Base-by-base conservation (phyloP, 2,329 filamentous ascomycete species). In the Exophiala sideris region DNA sequence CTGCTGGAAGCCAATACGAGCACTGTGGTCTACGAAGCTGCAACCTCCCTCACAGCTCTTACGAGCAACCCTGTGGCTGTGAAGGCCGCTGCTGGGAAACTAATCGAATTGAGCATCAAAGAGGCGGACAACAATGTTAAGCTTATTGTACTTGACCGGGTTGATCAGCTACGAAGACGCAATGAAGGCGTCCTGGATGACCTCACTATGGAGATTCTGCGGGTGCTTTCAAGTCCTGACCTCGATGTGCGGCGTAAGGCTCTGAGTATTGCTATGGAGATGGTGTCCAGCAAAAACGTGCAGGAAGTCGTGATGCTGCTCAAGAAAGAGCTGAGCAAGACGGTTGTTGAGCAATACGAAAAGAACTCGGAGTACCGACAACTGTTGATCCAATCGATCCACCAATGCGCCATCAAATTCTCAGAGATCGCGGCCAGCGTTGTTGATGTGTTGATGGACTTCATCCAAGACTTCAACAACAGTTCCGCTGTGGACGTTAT, bases 61-160 rank as follows among this genome's bases (percentile, higher is more conserved):
- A 99, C 94, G 16, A 95, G 84, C 72, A 99, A 99, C 74, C 92
- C 94, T 1, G 94, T 99, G 10, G 94, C 94, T 14, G 92, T 99
- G 56, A 99, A 97, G 76, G 94, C 94, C 21, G 94, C 94, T 8
- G 94, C 94, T 11, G 83, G 84, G 64, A 99, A 99, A 69, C 94
- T 99, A 70, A 96, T 97, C 61, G 94, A 99, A 72, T 79, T 99
- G 7, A 91, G 88, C 69, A 96, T 99, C 70, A 96, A 95, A 75
- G 94, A 97, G 73, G 87, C 94, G 0, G 94, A 99, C 71, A 99
- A 99, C 78, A 99, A 99, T 68, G 94, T 99, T 61, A 99, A 99
- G 76, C 85, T 99, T 42, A 99, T 99, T 64, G 94, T 99, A 16
- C 80, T 99, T 40, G 94, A 97, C 67, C 87, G 92, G 42, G 94